Percentiles rank a stretch among this genome's conserved stretches.
Conservation (phyloP, 1,284 basidiomycete genomes). For the Sporisorium sorghi region DNA sequence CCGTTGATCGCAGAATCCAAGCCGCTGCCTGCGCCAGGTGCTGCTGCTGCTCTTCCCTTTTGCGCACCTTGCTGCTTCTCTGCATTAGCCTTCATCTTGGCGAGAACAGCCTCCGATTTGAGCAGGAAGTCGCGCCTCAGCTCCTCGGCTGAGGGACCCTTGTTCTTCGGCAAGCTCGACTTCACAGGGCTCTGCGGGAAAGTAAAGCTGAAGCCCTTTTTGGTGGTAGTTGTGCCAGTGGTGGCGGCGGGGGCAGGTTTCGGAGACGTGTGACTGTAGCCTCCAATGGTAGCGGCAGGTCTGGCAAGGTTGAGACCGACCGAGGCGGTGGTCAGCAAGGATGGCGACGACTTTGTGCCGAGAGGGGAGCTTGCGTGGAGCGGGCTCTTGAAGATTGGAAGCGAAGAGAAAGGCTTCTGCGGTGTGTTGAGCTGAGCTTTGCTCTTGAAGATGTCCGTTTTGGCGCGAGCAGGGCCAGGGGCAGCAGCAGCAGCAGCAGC, state of each 20-base stretch:
- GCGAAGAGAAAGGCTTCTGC: background rate
- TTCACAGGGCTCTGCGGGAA: background rate
- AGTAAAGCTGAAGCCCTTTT: background rate
- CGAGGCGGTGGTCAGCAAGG: background rate
- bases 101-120: background rate
- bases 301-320: conserved; percentile 24
- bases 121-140: background rate
- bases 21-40: background rate
- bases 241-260: background rate
- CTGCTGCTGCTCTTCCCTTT: too few species aligned
- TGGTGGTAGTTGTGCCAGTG: too few species aligned
- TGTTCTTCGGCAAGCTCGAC: background rate
- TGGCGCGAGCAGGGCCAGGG: too few species aligned
- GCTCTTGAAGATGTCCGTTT: background rate
- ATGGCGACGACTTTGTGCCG: background rate
- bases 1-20: background rate
- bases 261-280: background rate
- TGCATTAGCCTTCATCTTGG: background rate
- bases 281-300: background rate
- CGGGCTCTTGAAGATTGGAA: background rate
- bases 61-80: background rate
- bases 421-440: background rate
- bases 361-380: background rate
- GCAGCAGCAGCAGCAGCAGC: background rate
- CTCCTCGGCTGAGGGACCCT: conserved; percentile 2